Base-by-base conservation (phyloP, 2,329 filamentous ascomycete species). In the Paramyrothecium roridum region DNA sequence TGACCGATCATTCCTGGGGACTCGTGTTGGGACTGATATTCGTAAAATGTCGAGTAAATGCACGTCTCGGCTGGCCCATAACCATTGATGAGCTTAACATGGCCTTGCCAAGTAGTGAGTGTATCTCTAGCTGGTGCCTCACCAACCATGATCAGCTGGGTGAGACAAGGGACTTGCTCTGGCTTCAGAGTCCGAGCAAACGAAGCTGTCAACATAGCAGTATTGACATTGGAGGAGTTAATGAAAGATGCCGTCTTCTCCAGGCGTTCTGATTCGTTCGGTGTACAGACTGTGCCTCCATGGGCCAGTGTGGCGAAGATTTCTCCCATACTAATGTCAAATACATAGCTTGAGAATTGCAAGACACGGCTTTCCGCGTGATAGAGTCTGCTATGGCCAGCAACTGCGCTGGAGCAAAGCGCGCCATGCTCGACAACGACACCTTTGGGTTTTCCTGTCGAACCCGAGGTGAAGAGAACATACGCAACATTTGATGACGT, bases 391-490 rank as follows among this genome's bases (percentile, higher is more conserved):
- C 46, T 57, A 56, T 10, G 10, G 58, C 1, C 26, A 30, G 26
- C 53, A 43, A 12, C 54, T 56, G 0, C 53, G 46, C 0, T 54
- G 8, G 49, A 17, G 57, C 21, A 3, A 55, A 58, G 3, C 49
- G 54, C n/a, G 3, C 17, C 10, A 43, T 67, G 64, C 23, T 62
- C 59, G 23, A 65, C 55, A 7, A 64, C 53, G 2, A 65, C 52
- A 3, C 62, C 62, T 34, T 67, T 67, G 1, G 65, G 63, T 7
- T 48, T 57, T 8, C 64, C 65, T 1, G 65, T 67, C 4, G 57
- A 59, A 12, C 64, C 65, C 2, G 63, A 65, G 0, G 64, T 67
- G 22, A 67, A 66, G 0, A 67, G 37, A 2, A 66, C 53, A 43
- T 65, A 67, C 1, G 57, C 60, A 8, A 56, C 54, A 8, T 63